These are phyloP conservation scores for Fusarium falciforme DNA, from an alignment of 2,329 filamentous ascomycete genomes.

Conservation along the genomic window DNA sequence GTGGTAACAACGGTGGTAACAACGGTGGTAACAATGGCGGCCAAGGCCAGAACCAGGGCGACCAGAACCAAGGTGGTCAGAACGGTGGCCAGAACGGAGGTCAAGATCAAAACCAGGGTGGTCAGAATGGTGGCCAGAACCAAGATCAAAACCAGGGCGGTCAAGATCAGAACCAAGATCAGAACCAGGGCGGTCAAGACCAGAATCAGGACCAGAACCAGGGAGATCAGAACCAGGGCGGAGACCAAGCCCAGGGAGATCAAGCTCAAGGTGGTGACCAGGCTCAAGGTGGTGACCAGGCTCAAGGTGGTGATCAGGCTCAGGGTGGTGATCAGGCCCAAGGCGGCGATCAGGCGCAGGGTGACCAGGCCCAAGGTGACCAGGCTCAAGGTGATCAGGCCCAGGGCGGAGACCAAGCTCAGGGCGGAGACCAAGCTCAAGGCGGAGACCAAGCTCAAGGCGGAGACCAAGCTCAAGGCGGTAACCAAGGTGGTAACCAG, in stretches of 20 bases:
- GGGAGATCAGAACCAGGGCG: not conserved
- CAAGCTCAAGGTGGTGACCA: conserved; percentile 8
- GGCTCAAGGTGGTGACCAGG: not conserved
- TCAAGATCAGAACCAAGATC: not conserved
- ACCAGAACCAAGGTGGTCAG: conserved; percentile 2
- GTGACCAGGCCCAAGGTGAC: not conserved
- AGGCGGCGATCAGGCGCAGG: not conserved
- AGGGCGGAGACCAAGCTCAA: not conserved
- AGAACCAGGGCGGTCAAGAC: not conserved
- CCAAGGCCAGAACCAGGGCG: conserved; percentile 11
- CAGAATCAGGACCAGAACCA: conserved; percentile 2
- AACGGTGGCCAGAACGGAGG: not conserved
- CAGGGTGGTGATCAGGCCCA: not conserved
- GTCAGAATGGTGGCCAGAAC: not conserved
- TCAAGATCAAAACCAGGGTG: conserved; percentile 14
- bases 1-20: conserved; percentile 27
- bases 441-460: not conserved
- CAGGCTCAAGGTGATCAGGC: conserved; percentile 1
- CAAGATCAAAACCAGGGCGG: not conserved
- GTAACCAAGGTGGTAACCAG: not conserved
- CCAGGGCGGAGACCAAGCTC: not conserved
- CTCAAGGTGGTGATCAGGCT: conserved; percentile 4
- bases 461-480: too few species aligned
- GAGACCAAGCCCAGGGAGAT: conserved; percentile 11
- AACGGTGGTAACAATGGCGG: conserved; percentile 7